phyloP scores from a whole-genome alignment of 1,284 basidiomycete species.

The Dichomitus squalens region DNA sequence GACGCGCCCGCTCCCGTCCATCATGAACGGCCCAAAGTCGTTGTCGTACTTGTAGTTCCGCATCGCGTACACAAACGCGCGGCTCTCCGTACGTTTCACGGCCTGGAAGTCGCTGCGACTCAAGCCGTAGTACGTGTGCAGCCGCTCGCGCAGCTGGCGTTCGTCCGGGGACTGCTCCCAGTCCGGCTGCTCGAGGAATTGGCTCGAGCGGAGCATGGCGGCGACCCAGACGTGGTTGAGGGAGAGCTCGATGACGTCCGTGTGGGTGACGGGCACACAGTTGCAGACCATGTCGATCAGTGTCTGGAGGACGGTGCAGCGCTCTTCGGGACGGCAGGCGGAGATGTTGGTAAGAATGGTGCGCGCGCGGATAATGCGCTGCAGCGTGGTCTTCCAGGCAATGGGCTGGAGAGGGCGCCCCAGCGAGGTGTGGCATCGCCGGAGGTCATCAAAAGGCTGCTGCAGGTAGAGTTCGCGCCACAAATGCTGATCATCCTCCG shows the following conservation, averaged over 20 bases:
- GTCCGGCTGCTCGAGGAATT: constrained; percentile 44
- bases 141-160: constrained; percentile 46
- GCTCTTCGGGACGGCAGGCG: constrained; percentile 44
- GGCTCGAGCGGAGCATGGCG: constrained; percentile 42
- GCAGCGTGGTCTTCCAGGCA: constrained; percentile 57
- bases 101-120: constrained; percentile 43
- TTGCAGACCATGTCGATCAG: constrained; percentile 49
- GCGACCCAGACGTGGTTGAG: constrained; percentile 56
- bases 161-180: constrained; percentile 37
- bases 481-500: constrained; percentile 43
- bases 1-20: constrained; percentile 44
- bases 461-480: constrained; percentile 66
- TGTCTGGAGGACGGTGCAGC: constrained; percentile 44
- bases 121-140: constrained; percentile 60
- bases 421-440: constrained; percentile 44
- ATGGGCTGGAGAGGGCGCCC: constrained; percentile 40
- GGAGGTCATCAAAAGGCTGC: constrained; percentile 61
- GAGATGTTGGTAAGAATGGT: constrained; percentile 41
- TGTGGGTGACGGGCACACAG: constrained; percentile 39
- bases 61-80: constrained; percentile 62
- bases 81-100: constrained; percentile 40
- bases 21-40: constrained; percentile 58
- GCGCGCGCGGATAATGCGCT: constrained; percentile 52
- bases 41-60: constrained; percentile 53
- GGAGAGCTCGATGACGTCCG: constrained; percentile 40